Percentiles rank a stretch among this genome's conserved stretches.
These are phyloP conservation scores for Eucalyptus curtisii DNA, from an alignment of 345 rosid species.

Conservation along the genomic window DNA sequence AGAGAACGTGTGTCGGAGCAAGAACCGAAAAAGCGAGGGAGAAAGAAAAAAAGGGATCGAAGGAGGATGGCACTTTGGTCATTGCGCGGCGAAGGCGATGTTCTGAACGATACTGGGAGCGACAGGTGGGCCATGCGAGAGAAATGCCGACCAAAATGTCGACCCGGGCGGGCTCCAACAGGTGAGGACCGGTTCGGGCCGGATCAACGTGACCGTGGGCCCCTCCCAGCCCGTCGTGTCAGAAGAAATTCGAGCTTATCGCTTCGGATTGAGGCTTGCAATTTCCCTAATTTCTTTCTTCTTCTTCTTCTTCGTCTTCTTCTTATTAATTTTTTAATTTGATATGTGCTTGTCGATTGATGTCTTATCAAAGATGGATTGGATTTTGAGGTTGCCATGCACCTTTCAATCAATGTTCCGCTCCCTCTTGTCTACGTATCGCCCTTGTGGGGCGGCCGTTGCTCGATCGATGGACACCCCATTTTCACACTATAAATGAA, in stretches of 20 bases:
- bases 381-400: background rate
- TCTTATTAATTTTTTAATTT: too few species aligned
- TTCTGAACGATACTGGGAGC: background rate
- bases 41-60: background rate
- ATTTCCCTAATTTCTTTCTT: background rate
- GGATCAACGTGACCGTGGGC: background rate
- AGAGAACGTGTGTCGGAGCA: background rate
- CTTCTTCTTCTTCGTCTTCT: background rate
- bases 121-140: background rate
- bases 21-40: background rate
- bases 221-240: background rate
- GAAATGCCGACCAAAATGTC: background rate
- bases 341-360: background rate
- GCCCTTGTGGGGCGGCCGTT: background rate
- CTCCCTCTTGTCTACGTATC: background rate
- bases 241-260: background rate
- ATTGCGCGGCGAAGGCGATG: background rate
- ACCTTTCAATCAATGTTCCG: background rate
- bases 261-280: background rate
- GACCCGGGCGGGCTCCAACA: background rate
- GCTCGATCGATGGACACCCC: background rate
- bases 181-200: background rate
- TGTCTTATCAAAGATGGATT: background rate
- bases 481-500: background rate
- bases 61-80: background rate